Evolutionary conservation across 139 green algal species (phyloP).

Genomic region (Chlamydomonas sp.): DNA sequence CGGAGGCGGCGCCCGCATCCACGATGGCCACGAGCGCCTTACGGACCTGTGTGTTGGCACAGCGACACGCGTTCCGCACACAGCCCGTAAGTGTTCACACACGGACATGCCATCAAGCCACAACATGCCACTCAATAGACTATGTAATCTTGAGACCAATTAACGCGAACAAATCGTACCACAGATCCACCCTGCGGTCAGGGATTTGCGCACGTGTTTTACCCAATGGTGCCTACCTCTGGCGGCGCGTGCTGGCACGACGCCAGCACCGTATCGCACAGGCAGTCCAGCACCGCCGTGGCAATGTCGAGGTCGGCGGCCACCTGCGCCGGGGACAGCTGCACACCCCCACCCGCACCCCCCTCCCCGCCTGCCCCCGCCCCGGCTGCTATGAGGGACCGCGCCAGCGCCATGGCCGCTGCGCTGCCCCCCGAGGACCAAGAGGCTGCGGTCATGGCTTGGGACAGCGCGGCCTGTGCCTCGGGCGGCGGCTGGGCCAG

Average conservation of each 20-base stretch:
- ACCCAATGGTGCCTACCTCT: constrained; percentile 37
- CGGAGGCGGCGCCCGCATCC: constrained; percentile 53
- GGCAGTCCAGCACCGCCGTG: constrained; percentile 74
- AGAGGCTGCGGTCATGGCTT: neutral
- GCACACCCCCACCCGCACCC: neutral
- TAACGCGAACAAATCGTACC: too few species aligned
- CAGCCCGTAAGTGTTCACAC: neutral
- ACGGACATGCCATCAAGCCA: too few species aligned
- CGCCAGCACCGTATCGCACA: constrained; percentile 78
- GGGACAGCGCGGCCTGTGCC: neutral
- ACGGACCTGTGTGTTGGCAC: constrained; percentile 2
- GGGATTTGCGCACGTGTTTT: too few species aligned
- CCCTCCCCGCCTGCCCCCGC: neutral
- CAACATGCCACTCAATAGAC: too few species aligned
- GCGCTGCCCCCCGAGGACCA: too few species aligned
- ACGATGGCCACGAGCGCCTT: constrained; percentile 70
- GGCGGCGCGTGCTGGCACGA: constrained; percentile 53
- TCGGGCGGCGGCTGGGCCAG: constrained; percentile 14
- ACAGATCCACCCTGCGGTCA: too few species aligned
- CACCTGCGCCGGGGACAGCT: neutral
- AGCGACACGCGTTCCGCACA: neutral
- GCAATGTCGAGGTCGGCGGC: constrained; percentile 68
- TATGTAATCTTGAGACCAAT: too few species aligned
- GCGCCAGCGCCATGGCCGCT: neutral
- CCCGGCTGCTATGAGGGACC: neutral